These are phyloP conservation scores for Metschnikowia baotianmanensis DNA, from an alignment of 805 yeast genomes.

Conservation along the genomic window DNA sequence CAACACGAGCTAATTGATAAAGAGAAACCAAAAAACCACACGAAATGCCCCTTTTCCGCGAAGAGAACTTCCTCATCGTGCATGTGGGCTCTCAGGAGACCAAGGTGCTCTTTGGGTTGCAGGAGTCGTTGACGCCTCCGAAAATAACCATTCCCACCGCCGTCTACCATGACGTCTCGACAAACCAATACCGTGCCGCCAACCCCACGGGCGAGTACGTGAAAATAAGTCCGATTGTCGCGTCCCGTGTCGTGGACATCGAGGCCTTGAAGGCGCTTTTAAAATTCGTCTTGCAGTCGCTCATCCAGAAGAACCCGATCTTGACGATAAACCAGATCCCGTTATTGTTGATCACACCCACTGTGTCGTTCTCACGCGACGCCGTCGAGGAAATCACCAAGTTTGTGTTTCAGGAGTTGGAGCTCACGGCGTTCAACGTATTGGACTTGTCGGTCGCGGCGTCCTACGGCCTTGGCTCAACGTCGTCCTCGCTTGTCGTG, in stretches of 20 bases:
- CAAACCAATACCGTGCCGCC: slow-evolving; percentile 36
- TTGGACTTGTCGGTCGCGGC: slow-evolving; percentile 68
- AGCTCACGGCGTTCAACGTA: slow-evolving; percentile 68
- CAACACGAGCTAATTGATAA: slow-evolving; percentile 3
- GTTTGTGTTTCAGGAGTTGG: slow-evolving; percentile 70
- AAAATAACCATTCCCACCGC: slow-evolving; percentile 72
- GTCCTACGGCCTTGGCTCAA: slow-evolving; percentile 67
- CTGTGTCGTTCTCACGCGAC: slow-evolving; percentile 61
- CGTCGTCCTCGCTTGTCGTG: slow-evolving; percentile 67
- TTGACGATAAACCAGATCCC: slow-evolving; percentile 67
- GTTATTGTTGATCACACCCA: slow-evolving; percentile 61
- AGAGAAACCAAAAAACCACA: neutral
- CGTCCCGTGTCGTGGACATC: slow-evolving; percentile 63
- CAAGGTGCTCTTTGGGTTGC: slow-evolving; percentile 77
- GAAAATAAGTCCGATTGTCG: slow-evolving; percentile 60
- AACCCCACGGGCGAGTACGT: slow-evolving; percentile 26
- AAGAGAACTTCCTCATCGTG: slow-evolving; percentile 51
- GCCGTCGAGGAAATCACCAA: slow-evolving; percentile 70
- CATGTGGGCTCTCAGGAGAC: slow-evolving; percentile 80
- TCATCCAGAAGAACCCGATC: slow-evolving; percentile 36
- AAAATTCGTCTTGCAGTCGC: slow-evolving; percentile 42
- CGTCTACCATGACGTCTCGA: slow-evolving; percentile 51
- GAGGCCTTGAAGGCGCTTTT: slow-evolving; percentile 68
- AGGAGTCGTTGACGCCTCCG: slow-evolving; percentile 72
- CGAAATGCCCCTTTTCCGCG: slow-evolving; percentile 44